A percentile compares a stretch with the other conserved stretches of the same genome.
phyloP scores from a whole-genome alignment of 129 eudicot genomes.

The Pulicaria dysenterica region DNA sequence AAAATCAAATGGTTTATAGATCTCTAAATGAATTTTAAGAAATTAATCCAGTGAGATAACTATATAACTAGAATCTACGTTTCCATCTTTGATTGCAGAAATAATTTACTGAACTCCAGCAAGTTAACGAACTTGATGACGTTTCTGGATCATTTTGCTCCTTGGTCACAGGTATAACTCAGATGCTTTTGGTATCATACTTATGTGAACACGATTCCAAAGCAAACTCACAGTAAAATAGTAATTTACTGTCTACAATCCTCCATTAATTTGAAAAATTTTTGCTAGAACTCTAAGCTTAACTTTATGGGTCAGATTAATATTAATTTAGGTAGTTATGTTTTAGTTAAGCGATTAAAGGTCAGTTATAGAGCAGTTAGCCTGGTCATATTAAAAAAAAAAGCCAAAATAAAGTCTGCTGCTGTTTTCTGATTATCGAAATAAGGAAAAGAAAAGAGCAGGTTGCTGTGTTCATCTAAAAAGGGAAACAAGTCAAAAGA shows the following conservation, averaged over 20 bases:
- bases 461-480: too few species aligned
- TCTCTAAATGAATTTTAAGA: slow-evolving; percentile 4
- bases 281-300: too few species aligned
- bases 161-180: background rate
- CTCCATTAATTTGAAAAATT: background rate
- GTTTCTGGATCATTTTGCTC: background rate
- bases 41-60: background rate
- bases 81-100: background rate
- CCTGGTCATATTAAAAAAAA: too few species aligned
- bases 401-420: too few species aligned
- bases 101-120: background rate
- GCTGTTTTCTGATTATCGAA: too few species aligned
- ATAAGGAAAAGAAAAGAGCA: too few species aligned
- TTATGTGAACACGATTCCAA: background rate
- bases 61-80: slow-evolving; percentile 5
- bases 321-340: too few species aligned
- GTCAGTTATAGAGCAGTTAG: too few species aligned
- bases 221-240: slow-evolving; percentile 1
- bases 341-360: too few species aligned
- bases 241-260: background rate
- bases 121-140: background rate
- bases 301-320: too few species aligned
- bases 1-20: slow-evolving; percentile 18
- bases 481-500: too few species aligned
- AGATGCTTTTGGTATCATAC: slow-evolving; percentile 1